These are phyloP conservation scores for Mollisiaceae sp. DNA, from an alignment of 2,329 filamentous ascomycete genomes.

Conservation along the genomic window DNA sequence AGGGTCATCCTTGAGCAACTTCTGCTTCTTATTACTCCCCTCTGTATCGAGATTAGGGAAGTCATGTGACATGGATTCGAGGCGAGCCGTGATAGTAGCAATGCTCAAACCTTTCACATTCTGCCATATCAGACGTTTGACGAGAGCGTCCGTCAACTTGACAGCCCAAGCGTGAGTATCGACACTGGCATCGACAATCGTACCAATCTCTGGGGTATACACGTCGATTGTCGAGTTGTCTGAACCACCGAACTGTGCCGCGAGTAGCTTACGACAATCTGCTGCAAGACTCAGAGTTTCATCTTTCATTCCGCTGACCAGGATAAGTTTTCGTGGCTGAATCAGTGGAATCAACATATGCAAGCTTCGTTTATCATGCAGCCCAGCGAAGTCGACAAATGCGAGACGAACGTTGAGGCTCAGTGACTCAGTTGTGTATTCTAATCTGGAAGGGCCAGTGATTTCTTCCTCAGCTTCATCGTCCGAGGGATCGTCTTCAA, in stretches of 20 bases:
- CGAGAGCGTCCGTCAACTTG: constrained; percentile 82
- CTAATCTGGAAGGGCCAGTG: constrained; percentile 75
- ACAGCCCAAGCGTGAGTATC: constrained; percentile 98
- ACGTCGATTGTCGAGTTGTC: constrained; percentile 66
- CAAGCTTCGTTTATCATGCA: constrained; percentile 92
- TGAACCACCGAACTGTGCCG: constrained; percentile 49
- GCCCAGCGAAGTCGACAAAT: constrained; percentile 88
- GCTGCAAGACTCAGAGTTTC: constrained; percentile 81
- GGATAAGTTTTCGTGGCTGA: constrained; percentile 89
- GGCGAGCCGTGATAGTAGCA: constrained; percentile 83
- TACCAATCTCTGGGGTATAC: constrained; percentile 79
- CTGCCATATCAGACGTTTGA: constrained; percentile 92
- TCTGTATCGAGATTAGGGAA: constrained; percentile 46
- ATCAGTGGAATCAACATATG: constrained; percentile 96
- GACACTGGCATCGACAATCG: constrained; percentile 84
- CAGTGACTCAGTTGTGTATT: constrained; percentile 67
- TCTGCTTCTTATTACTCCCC: constrained; percentile 50
- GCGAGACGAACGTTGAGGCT: constrained; percentile 76
- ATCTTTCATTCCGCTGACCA: constrained; percentile 79
- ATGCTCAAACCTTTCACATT: constrained; percentile 88
- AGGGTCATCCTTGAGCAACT: constrained; percentile 51
- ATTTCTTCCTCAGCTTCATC: constrained; percentile 59
- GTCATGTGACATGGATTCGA: constrained; percentile 58
- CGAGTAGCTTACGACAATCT: constrained; percentile 75
- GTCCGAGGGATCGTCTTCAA: constrained; percentile 62